These are phyloP conservation scores for Auricularia cornea DNA, from an alignment of 768 basidiomycete species.

Conservation along the genomic window DNA sequence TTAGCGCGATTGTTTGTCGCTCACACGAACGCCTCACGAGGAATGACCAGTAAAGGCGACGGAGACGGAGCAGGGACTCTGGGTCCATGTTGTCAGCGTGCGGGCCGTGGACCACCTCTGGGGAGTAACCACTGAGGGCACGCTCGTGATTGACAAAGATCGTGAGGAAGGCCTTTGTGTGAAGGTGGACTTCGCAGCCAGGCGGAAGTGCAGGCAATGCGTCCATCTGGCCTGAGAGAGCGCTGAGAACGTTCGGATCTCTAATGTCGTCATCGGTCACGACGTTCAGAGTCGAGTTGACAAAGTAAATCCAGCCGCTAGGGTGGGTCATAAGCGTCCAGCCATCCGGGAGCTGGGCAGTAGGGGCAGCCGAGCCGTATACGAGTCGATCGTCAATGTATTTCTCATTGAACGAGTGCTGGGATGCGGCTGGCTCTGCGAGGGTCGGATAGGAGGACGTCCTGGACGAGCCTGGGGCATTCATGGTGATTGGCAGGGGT, in stretches of 20 bases:
- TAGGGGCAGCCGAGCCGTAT: not conserved
- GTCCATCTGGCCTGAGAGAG: slow-evolving; percentile 24
- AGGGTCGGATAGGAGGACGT: not conserved
- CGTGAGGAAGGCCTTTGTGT: slow-evolving; percentile 23
- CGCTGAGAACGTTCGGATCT: slow-evolving; percentile 24
- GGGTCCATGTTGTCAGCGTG: slow-evolving; percentile 1
- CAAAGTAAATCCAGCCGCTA: slow-evolving; percentile 47
- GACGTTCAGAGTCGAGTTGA: slow-evolving; percentile 29
- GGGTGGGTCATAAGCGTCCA: slow-evolving; percentile 38
- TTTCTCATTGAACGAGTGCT: not conserved
- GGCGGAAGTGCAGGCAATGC: slow-evolving; percentile 25
- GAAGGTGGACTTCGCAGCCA: slow-evolving; percentile 38
- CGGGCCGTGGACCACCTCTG: slow-evolving; percentile 16
- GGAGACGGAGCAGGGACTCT: slow-evolving; percentile 33
- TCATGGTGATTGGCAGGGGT: not conserved
- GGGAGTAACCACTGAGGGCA: slow-evolving; percentile 36
- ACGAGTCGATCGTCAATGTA: not conserved
- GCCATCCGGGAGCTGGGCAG: slow-evolving; percentile 9
- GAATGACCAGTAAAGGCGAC: slow-evolving; percentile 46
- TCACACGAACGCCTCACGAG: slow-evolving; percentile 12
- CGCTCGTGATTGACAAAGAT: slow-evolving; percentile 40
- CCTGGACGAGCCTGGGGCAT: not conserved
- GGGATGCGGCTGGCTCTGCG: not conserved
- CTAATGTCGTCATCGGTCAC: slow-evolving; percentile 46
- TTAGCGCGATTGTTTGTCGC: not conserved